These are phyloP conservation scores for Lindgomyces ingoldianus DNA, from an alignment of 495 filamentous ascomycete species.

Conservation along the genomic window DNA sequence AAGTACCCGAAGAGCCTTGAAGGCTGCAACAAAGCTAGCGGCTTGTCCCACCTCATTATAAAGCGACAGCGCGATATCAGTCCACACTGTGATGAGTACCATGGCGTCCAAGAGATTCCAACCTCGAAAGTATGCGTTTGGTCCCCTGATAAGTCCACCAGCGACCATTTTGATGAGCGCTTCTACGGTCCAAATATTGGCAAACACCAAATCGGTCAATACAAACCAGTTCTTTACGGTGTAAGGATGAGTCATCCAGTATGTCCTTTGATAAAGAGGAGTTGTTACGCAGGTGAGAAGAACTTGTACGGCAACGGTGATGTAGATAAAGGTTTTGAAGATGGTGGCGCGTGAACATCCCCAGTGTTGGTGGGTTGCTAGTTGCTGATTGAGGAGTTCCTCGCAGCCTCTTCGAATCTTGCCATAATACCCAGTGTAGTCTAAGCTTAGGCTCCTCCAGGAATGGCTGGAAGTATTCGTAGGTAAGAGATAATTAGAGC, in stretches of 20 bases:
- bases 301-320: constrained; percentile 94
- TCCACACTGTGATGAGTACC: constrained; percentile 92
- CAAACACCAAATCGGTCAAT: constrained; percentile 88
- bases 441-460: too few relatives aligned
- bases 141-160: constrained; percentile 95
- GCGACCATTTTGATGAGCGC: constrained; percentile 91
- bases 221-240: constrained; percentile 83
- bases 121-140: constrained; percentile 93
- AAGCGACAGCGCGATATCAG: constrained; percentile 83
- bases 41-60: constrained; percentile 74
- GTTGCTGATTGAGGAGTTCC: too few relatives aligned
- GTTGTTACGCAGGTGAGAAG: constrained; percentile 92
- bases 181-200: constrained; percentile 81
- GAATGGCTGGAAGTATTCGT: too few relatives aligned
- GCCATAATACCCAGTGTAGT: too few relatives aligned
- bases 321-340: constrained; percentile 95
- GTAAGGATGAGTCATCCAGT: constrained; percentile 61
- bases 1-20: constrained; percentile 93
- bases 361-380: too few relatives aligned
- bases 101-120: constrained; percentile 97
- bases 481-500: too few relatives aligned
- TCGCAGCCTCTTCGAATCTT: too few relatives aligned
- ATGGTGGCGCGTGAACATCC: constrained; percentile 83
- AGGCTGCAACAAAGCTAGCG: constrained; percentile 88
- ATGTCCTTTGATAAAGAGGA: constrained; percentile 85